phyloP scores from a whole-genome alignment of 2,329 filamentous ascomycete species.

The Pseudogymnoascus sp. region DNA sequence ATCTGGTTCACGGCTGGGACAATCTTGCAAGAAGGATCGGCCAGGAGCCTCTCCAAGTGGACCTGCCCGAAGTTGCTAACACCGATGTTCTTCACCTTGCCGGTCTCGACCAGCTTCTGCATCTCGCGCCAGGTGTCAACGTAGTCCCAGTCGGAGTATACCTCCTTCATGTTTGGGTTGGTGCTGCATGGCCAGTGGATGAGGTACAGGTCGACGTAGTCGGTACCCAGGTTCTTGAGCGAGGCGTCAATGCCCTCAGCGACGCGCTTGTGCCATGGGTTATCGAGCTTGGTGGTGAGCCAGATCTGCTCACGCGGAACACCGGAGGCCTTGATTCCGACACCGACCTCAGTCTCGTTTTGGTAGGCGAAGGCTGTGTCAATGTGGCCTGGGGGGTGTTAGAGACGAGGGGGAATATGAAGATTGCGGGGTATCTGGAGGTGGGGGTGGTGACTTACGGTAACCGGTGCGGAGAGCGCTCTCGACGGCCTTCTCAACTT shows the following conservation, averaged over 20 bases:
- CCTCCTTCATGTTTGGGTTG: constrained; percentile 55
- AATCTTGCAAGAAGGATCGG: constrained; percentile 54
- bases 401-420: not conserved
- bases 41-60: constrained; percentile 71
- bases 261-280: constrained; percentile 68
- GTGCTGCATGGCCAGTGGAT: constrained; percentile 67
- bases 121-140: constrained; percentile 70
- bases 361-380: constrained; percentile 68
- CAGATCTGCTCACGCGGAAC: constrained; percentile 61
- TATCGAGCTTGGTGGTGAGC: constrained; percentile 77
- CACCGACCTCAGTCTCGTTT: constrained; percentile 65
- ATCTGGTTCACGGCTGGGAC: constrained; percentile 71
- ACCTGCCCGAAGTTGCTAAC: constrained; percentile 80
- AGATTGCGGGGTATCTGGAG: constrained; percentile 11
- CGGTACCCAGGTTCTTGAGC: constrained; percentile 52
- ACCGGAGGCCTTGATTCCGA: constrained; percentile 56
- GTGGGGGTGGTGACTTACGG: constrained; percentile 62
- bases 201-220: constrained; percentile 64
- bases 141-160: constrained; percentile 72
- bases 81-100: constrained; percentile 73
- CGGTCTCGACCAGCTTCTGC: constrained; percentile 60
- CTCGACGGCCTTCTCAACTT: constrained; percentile 66
- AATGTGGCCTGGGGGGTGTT: constrained; percentile 48
- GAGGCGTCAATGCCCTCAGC: constrained; percentile 53
- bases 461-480: constrained; percentile 61